Evolutionary conservation across 2,329 filamentous ascomycete species (phyloP).

Genomic region (Apiospora aurea): DNA sequence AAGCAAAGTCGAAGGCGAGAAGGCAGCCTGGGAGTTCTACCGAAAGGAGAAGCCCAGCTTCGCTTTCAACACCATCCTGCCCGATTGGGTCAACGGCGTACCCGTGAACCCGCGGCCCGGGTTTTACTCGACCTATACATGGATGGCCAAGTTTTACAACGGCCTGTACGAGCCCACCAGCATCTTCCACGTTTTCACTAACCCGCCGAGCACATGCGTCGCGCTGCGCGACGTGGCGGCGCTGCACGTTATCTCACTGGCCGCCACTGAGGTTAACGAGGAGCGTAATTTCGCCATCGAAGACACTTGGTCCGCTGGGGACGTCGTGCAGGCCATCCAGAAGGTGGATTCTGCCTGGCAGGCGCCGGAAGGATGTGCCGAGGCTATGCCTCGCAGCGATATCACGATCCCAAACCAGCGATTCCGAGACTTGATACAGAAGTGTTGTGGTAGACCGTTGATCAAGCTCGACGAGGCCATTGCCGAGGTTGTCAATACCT

Average conservation of each 20-base stretch:
- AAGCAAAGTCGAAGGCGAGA: conserved; percentile 9
- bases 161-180: neutral
- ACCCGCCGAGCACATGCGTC: conserved; percentile 5
- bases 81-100: neutral
- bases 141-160: neutral
- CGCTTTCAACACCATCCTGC: conserved; percentile 4
- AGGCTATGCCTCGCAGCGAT: neutral
- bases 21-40: conserved; percentile 6
- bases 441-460: neutral
- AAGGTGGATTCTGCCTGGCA: neutral
- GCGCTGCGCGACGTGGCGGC: neutral
- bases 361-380: neutral
- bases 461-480: neutral
- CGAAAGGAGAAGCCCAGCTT: neutral
- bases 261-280: neutral
- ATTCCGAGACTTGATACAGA: neutral
- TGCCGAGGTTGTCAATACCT: neutral
- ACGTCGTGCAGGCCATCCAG: neutral
- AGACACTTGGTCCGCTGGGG: neutral
- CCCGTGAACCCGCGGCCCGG: conserved; percentile 2
- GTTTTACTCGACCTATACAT: conserved; percentile 1
- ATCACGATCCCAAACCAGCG: neutral
- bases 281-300: conserved; percentile 4
- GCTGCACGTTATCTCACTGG: neutral
- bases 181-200: neutral